Evolutionary conservation across 2,329 filamentous ascomycete species (phyloP).

Genomic region (Proliferodiscus dingleyae): DNA sequence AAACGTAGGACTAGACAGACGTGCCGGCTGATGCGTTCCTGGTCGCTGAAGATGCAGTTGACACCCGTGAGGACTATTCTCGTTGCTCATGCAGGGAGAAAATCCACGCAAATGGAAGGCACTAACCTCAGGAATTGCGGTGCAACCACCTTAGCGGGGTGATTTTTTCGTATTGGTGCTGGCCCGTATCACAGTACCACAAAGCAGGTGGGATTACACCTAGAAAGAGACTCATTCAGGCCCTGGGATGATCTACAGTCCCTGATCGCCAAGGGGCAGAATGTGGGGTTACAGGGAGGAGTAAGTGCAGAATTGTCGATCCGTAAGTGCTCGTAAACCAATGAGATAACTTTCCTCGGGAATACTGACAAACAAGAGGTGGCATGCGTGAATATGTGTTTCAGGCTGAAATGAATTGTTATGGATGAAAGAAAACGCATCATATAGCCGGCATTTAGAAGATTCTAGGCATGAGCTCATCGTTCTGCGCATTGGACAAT

Average conservation of each 20-base stretch:
- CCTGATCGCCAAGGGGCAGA: neutral
- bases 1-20: too few relatives aligned
- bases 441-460: neutral
- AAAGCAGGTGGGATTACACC: neutral
- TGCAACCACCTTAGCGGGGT: neutral
- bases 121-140: too few relatives aligned
- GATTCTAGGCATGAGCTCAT: too few relatives aligned
- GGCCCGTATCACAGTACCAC: neutral
- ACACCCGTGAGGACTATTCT: too few relatives aligned
- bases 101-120: too few relatives aligned
- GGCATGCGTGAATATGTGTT: neutral
- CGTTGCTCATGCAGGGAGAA: too few relatives aligned
- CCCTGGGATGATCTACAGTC: neutral
- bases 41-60: too few relatives aligned
- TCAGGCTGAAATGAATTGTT: neutral
- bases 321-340: neutral
- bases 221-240: neutral
- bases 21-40: too few relatives aligned
- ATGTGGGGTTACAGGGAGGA: neutral
- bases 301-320: neutral
- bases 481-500: too few relatives aligned
- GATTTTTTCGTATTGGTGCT: neutral
- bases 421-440: neutral
- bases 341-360: neutral
- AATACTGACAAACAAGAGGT: too few relatives aligned